Base-by-base conservation (phyloP, 2,329 filamentous ascomycete species). In the Bisporella sp. region DNA sequence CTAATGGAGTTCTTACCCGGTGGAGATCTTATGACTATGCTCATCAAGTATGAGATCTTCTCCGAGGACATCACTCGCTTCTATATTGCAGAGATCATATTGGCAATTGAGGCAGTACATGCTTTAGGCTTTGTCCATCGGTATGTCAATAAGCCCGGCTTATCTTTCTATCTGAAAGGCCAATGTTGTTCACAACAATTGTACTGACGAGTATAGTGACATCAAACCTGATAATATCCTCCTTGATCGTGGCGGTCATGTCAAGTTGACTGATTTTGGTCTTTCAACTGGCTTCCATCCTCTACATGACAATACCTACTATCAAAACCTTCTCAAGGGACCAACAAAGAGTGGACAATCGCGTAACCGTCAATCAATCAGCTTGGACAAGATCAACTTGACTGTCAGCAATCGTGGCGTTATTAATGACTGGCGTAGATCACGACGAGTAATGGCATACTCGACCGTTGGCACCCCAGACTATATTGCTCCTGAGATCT, bases 41-140 rank as follows among this genome's bases (percentile, higher is more conserved):
- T 99, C 60, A 99, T 99, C 75, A 99, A 97, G 77, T 99, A 99
- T 66, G 93, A 99, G 69, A 96, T 99, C 68, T 99, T 99, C 69
- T 95, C 90, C 0, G 92, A 97, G 69, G 93, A 99, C 60, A 97
- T 99, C 59, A 99, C 93, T 31, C 84, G 93, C 13, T 99, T 99
- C 71, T 99, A 99, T 71, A 99, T 99, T 81, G 93, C 93, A 29
- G 92, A 99, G 69, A 92, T 97, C 62, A 89, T 96, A 29, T 79
- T 97, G 65, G 93, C 93, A n/a, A 97, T 99, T 59, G 93, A 99
- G 66, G 93, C 93, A 11, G 93, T 99, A 41, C 93, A 99, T 71
- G 96, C 95, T 69, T 79, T 97, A 57, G 93, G 93, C 55, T 99
- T 96, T 72, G 95, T 99, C 57, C 93, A 99, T 75, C 89, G 93